Conservation (phyloP, 768 basidiomycete species). For the Holtermannia corniformis region DNA sequence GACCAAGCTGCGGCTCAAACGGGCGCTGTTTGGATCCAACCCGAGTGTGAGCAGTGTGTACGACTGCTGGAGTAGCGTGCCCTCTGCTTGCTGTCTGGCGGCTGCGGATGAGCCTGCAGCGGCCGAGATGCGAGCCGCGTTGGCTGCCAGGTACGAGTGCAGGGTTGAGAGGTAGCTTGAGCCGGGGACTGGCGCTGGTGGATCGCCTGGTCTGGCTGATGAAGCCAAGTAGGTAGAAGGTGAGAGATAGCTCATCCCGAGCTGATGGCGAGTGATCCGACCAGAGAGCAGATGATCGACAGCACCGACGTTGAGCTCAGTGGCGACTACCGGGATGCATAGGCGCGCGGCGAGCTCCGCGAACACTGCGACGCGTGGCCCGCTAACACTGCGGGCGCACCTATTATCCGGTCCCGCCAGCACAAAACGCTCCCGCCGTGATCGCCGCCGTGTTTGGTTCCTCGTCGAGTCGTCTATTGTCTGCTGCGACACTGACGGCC, state of each 20-base stretch:
- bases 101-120: background rate
- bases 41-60: conserved; percentile 39
- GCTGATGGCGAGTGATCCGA: background rate
- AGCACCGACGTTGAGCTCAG: too few species aligned
- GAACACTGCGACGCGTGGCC: too few species aligned
- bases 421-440: too few species aligned
- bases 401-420: too few species aligned
- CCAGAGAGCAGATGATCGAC: too few species aligned
- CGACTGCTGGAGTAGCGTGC: conserved; percentile 27
- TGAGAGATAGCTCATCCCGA: background rate
- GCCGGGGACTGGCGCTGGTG: conserved; percentile 22
- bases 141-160: conserved; percentile 32
- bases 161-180: conserved; percentile 27
- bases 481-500: too few species aligned
- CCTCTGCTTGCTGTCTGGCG: conserved; percentile 3
- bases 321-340: too few species aligned
- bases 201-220: conserved; percentile 2
- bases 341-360: too few species aligned
- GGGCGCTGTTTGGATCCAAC: conserved; percentile 33
- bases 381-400: too few species aligned
- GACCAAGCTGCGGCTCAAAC: conserved; percentile 28
- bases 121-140: conserved; percentile 25
- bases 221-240: conserved; percentile 16
- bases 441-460: too few species aligned
- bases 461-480: too few species aligned